A percentile compares a stretch with the other conserved stretches of the same genome.
phyloP scores from a whole-genome alignment of 257 asterid genomes.

The Capsicum pubescens region DNA sequence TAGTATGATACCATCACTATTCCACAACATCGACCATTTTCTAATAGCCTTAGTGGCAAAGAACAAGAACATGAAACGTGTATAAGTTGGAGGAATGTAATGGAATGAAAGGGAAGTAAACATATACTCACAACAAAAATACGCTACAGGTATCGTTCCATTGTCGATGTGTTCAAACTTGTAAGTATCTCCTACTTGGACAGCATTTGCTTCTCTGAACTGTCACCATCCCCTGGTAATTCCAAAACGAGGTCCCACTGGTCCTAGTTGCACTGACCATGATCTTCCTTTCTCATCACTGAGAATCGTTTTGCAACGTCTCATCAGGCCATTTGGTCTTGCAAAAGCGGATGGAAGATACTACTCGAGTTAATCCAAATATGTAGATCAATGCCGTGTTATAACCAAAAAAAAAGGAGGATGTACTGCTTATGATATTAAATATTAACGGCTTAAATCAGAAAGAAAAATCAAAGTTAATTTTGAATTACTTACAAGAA shows the following conservation, averaged over 20 bases:
- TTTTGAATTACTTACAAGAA: constrained; percentile 17
- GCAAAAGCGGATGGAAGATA: constrained; percentile 23
- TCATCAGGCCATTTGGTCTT: constrained; percentile 21
- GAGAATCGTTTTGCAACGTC: not conserved
- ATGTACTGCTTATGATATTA: not conserved
- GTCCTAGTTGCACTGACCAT: constrained; percentile 26
- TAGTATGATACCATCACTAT: not conserved
- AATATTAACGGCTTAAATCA: not conserved
- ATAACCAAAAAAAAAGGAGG: not conserved
- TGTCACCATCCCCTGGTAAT: constrained; percentile 26
- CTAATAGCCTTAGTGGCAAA: not conserved
- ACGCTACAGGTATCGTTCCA: not conserved
- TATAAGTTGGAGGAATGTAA: not conserved
- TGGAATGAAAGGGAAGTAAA: not conserved
- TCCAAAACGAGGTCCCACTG: not conserved
- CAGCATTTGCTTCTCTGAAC: not conserved
- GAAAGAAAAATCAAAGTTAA: not conserved
- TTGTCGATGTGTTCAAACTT: constrained; percentile 16
- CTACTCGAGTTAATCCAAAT: not conserved
- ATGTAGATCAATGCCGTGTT: not conserved
- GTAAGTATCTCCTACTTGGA: constrained; percentile 4
- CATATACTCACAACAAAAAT: not conserved
- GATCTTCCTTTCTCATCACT: not conserved
- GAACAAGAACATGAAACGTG: not conserved
- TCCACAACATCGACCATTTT: not conserved